Evolutionary conservation across 495 filamentous ascomycete genomes (phyloP).

Genomic region (Lophiotrema nucula): DNA sequence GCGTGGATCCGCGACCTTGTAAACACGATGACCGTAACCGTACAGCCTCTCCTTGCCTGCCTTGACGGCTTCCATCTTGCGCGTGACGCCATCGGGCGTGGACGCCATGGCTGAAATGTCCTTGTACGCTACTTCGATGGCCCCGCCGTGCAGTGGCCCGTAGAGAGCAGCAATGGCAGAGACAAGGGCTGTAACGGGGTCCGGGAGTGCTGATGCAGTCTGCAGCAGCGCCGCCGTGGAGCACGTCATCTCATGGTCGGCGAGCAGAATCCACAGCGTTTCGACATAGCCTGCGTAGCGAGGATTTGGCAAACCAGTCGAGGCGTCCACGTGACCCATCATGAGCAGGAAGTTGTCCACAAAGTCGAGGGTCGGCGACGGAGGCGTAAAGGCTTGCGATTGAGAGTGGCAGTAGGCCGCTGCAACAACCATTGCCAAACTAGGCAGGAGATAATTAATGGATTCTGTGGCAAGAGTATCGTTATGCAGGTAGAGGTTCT

Average conservation of each 20-base stretch:
- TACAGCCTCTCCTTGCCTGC: slow-evolving; percentile 8
- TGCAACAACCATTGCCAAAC: neutral
- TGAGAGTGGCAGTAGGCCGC: neutral
- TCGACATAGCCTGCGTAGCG: neutral
- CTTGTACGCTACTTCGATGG: slow-evolving; percentile 16
- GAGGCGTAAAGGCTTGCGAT: neutral
- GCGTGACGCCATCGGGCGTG: neutral
- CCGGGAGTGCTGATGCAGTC: slow-evolving; percentile 2
- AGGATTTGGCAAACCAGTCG: neutral
- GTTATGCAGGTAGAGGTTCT: no score
- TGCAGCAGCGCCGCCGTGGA: slow-evolving; percentile 16
- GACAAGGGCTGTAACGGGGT: slow-evolving; percentile 4
- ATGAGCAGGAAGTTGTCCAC: neutral
- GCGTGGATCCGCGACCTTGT: slow-evolving; percentile 5
- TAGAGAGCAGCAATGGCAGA: neutral
- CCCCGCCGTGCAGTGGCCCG: slow-evolving; percentile 18
- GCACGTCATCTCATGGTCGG: slow-evolving; percentile 19
- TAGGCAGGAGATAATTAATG: neutral
- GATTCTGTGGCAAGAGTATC: no score
- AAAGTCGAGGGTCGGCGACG: neutral
- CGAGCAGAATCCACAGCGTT: slow-evolving; percentile 18
- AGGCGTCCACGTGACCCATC: neutral
- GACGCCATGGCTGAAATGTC: neutral
- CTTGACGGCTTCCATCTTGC: neutral
- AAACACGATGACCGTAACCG: slow-evolving; percentile 15